Evolutionary conservation across 257 asterid genomes (phyloP), one percentile per base, ranked within the genome.

Genomic region (Nyctanthes arbortristis): DNA sequence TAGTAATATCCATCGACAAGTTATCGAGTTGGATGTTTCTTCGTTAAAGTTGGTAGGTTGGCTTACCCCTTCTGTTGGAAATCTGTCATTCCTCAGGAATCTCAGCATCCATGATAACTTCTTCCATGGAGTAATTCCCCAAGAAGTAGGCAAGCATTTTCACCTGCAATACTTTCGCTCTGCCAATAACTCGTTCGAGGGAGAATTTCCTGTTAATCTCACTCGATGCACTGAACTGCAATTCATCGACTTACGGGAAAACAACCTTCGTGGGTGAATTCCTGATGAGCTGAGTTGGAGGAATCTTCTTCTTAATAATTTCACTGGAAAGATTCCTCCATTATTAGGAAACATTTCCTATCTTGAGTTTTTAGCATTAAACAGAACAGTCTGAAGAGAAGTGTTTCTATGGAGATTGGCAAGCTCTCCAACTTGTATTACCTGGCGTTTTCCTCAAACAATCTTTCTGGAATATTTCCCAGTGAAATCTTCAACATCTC

Each of bases 281-380:
- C 80, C 80, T 12, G 32, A 11, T 0, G 54, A 65, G 18, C 30
- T 57, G 27, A 40, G 49, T 40, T n/a, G 13, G 49, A n/a, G 13
- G 49, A 40, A 4, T 0, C 49, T 45, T 76, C 5, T 18, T 13
- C 1, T 32, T 71, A 76, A 76, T 57, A 61, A 6, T 14, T 33
- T 76, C 39, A 57, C 60, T 45, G 80, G 80, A 34, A 31, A 10
- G 20, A 71, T 71, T 33, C 80, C 80, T 29, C 40, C 73, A 34
- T 65, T 69, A n/a, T 66, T 65, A 28, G 80, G 80, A 35, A 76
- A 76, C 66, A 39, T 76, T 76, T 76, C 24, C 63, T 76, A 33
- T n/a, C 4, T 16, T 43, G 63, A 59, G 29, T 76, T 22, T 59
- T 30, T 18, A 60, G 57, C 49, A n/a, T 20, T 40, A 45, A 35